These are phyloP conservation scores for Colletotrichum neosansevieriae DNA, from an alignment of 2,329 filamentous ascomycete species.

Conservation along the genomic window DNA sequence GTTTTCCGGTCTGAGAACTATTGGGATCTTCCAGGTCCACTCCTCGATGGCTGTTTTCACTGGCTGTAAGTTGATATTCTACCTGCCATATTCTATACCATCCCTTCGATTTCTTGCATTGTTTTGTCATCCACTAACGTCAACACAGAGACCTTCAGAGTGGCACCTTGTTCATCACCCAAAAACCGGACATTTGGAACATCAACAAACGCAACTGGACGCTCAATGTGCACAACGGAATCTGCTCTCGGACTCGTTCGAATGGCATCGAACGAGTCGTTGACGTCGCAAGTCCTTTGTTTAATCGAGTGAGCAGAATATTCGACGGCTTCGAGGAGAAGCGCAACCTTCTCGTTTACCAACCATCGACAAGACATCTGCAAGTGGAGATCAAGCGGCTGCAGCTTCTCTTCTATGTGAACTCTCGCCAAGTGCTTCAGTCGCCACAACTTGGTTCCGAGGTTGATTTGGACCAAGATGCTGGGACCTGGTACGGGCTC, in stretches of 20 bases:
- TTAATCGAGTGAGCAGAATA: slow-evolving; percentile 53
- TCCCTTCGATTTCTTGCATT: not conserved
- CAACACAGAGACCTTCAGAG: slow-evolving; percentile 51
- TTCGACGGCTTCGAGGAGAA: slow-evolving; percentile 64
- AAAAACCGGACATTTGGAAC: slow-evolving; percentile 43
- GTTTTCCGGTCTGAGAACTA: slow-evolving; percentile 44
- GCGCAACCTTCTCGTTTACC: slow-evolving; percentile 58
- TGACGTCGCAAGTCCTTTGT: slow-evolving; percentile 60
- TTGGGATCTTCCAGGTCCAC: slow-evolving; percentile 63
- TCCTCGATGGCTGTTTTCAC: slow-evolving; percentile 67
- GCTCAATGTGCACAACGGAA: slow-evolving; percentile 45
- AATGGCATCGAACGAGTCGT: slow-evolving; percentile 52
- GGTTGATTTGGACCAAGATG: slow-evolving; percentile 69
- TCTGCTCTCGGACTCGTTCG: slow-evolving; percentile 38
- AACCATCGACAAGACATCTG: slow-evolving; percentile 52
- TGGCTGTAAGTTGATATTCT: slow-evolving; percentile 58
- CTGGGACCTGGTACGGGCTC: slow-evolving; percentile 71
- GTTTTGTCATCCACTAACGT: not conserved
- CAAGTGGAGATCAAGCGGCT: slow-evolving; percentile 64
- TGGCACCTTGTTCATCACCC: slow-evolving; percentile 41
- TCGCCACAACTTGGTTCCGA: slow-evolving; percentile 63
- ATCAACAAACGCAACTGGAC: slow-evolving; percentile 48
- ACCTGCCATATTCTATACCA: too few species aligned
- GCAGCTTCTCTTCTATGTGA: slow-evolving; percentile 67
- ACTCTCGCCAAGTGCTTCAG: slow-evolving; percentile 53